phyloP scores from a whole-genome alignment of 257 asterid genomes.

The Plantago major region DNA sequence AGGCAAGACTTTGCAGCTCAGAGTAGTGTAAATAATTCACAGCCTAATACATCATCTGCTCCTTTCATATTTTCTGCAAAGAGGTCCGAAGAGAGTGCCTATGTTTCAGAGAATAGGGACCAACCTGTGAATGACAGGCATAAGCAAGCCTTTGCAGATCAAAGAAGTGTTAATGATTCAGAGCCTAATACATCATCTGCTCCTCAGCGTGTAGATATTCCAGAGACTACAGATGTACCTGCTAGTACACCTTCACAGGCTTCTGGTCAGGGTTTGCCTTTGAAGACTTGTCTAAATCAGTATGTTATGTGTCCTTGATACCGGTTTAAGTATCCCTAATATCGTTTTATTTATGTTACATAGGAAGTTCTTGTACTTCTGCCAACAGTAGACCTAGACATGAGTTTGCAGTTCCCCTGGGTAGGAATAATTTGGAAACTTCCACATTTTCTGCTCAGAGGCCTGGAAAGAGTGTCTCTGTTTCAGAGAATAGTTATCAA shows the following conservation, averaged over 20 bases:
- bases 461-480: constrained; percentile 18
- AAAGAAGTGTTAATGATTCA: constrained; percentile 25
- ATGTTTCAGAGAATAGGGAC: constrained; percentile 21
- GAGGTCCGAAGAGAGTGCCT: constrained; percentile 20
- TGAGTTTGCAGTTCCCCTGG: constrained; percentile 27
- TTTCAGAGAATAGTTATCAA: constrained; percentile 22
- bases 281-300: background rate
- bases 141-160: constrained; percentile 28
- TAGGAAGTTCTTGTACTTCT: constrained; percentile 29
- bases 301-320: constrained; percentile 4
- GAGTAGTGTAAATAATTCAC: constrained; percentile 27
- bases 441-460: constrained; percentile 21
- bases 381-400: constrained; percentile 24
- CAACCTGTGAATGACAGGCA: constrained; percentile 17
- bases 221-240: constrained; percentile 23
- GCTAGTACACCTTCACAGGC: constrained; percentile 15
- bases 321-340: constrained; percentile 15
- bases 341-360: constrained; percentile 13
- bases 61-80: constrained; percentile 20
- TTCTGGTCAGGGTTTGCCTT: constrained; percentile 30
- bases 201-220: constrained; percentile 22
- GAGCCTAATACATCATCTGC: constrained; percentile 28
- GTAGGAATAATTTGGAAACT: constrained; percentile 30
- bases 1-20: constrained; percentile 32
- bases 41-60: constrained; percentile 27